phyloP scores from a whole-genome alignment of 352 stramenopile genomes.

The Phytophthora palmivora region DNA sequence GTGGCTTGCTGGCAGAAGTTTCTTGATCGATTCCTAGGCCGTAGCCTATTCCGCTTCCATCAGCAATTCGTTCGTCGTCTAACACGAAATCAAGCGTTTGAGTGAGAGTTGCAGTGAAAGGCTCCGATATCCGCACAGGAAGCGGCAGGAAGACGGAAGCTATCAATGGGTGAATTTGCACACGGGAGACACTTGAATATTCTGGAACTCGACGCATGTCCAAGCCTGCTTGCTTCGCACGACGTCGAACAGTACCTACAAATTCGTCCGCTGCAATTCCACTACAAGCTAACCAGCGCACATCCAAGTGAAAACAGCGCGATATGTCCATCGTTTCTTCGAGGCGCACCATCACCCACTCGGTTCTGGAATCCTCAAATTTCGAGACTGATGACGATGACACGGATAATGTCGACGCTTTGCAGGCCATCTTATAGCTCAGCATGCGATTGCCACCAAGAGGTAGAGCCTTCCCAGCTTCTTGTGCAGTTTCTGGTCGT shows the following conservation, averaged over 20 bases:
- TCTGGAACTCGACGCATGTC: slow-evolving; percentile 80
- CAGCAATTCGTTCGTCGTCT: slow-evolving; percentile 75
- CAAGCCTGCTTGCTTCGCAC: slow-evolving; percentile 68
- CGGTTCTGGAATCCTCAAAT: slow-evolving; percentile 58
- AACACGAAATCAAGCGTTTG: slow-evolving; percentile 65
- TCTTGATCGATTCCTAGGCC: slow-evolving; percentile 68
- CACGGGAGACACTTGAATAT: slow-evolving; percentile 71
- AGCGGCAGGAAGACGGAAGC: slow-evolving; percentile 71
- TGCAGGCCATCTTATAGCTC: slow-evolving; percentile 60
- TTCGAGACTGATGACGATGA: slow-evolving; percentile 28
- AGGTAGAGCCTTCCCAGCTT: slow-evolving; percentile 8
- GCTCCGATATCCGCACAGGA: slow-evolving; percentile 30
- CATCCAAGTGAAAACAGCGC: slow-evolving; percentile 72
- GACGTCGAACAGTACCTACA: slow-evolving; percentile 64
- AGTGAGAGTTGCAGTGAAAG: slow-evolving; percentile 45
- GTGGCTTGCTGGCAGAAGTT: slow-evolving; percentile 29
- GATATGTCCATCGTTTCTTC: slow-evolving; percentile 68
- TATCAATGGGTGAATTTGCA: slow-evolving; percentile 80
- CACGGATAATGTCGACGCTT: slow-evolving; percentile 25
- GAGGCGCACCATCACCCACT: slow-evolving; percentile 78
- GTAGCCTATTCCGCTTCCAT: slow-evolving; percentile 69
- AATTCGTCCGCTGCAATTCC: slow-evolving; percentile 80
- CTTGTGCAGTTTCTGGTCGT: slow-evolving; percentile 2
- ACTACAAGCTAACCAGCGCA: slow-evolving; percentile 84
- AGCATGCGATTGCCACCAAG: slow-evolving; percentile 37